A percentile compares a stretch with the other conserved stretches of the same genome.
phyloP scores from a whole-genome alignment of 2,329 filamentous ascomycete genomes.

The Furcasterigmium sp. region DNA sequence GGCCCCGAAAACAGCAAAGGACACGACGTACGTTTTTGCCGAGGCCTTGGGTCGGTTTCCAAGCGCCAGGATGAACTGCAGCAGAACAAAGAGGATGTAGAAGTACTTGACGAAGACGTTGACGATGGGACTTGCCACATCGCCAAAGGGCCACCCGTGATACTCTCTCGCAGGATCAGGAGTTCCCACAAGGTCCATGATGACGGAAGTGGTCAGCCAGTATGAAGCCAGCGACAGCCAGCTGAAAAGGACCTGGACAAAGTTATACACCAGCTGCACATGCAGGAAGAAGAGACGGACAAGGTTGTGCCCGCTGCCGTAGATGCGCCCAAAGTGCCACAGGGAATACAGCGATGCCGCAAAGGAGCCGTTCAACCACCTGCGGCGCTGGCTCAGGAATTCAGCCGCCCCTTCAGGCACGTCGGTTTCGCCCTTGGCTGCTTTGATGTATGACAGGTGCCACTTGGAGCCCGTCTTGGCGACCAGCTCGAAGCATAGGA shows the following conservation, averaged over 20 bases:
- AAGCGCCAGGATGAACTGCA: conserved; percentile 84
- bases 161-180: conserved; percentile 39
- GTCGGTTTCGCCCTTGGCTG: conserved; percentile 87
- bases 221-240: conserved; percentile 78
- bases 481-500: conserved; percentile 87
- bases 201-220: conserved; percentile 83
- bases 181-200: conserved; percentile 80
- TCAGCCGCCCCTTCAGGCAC: conserved; percentile 84
- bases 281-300: conserved; percentile 91
- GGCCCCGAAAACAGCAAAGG: conserved; percentile 70
- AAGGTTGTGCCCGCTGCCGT: conserved; percentile 86
- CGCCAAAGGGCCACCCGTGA: conserved; percentile 74
- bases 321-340: conserved; percentile 90
- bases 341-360: conserved; percentile 84
- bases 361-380: conserved; percentile 91
- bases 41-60: conserved; percentile 87
- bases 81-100: conserved; percentile 73
- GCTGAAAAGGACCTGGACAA: conserved; percentile 70
- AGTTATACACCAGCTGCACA: conserved; percentile 82
- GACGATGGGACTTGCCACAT: conserved; percentile 69
- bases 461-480: conserved; percentile 90
- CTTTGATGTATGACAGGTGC: conserved; percentile 90
- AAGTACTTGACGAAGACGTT: conserved; percentile 78
- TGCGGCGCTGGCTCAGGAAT: conserved; percentile 84
- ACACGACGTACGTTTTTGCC: conserved; percentile 73